Percentiles rank a stretch among this genome's conserved stretches.
phyloP scores from a whole-genome alignment of 805 yeast species.

The Wickerhamiella azyma region DNA sequence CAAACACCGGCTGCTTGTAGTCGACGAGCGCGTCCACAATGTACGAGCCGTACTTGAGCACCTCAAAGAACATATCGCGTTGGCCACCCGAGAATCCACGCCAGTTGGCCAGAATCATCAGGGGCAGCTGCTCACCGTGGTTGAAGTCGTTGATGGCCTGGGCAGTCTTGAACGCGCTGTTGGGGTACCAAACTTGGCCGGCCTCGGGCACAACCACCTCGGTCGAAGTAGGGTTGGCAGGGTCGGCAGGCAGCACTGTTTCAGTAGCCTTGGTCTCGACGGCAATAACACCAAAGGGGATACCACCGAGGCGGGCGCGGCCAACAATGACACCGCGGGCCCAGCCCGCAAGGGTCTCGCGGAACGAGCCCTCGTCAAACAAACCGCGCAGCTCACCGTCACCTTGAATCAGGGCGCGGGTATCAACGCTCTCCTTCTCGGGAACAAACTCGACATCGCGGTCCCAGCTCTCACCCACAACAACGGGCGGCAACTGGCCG shows the following conservation, averaged over 20 bases:
- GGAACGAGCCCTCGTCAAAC: constrained; percentile 87
- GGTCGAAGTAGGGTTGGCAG: constrained; percentile 92
- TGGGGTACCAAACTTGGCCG: constrained; percentile 99
- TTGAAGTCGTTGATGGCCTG: constrained; percentile 97
- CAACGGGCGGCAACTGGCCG: constrained; percentile 78
- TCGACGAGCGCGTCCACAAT: constrained; percentile 95
- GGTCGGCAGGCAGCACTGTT: constrained; percentile 90
- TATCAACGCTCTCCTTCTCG: constrained; percentile 64
- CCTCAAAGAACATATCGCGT: constrained; percentile 98
- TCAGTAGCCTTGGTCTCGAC: constrained; percentile 88
- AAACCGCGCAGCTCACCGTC: constrained; percentile 57
- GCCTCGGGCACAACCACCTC: constrained; percentile 85
- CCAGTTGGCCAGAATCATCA: constrained; percentile 98
- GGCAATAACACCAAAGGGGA: constrained; percentile 95
- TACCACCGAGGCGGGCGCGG: constrained; percentile 97
- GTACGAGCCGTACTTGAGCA: constrained; percentile 88
- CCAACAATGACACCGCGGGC: constrained; percentile 98
- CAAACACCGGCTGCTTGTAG: constrained; percentile 91
- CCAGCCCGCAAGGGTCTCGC: constrained; percentile 95
- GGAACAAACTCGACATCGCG: constrained; percentile 80
- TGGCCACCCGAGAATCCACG: constrained; percentile 99
- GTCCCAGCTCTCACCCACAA: constrained; percentile 76
- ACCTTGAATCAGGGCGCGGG: constrained; percentile 90
- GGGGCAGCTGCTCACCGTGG: constrained; percentile 93
- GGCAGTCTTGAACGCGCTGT: constrained; percentile 97